phyloP scores from a whole-genome alignment of 768 basidiomycete species.

The Calocera viscosa region DNA sequence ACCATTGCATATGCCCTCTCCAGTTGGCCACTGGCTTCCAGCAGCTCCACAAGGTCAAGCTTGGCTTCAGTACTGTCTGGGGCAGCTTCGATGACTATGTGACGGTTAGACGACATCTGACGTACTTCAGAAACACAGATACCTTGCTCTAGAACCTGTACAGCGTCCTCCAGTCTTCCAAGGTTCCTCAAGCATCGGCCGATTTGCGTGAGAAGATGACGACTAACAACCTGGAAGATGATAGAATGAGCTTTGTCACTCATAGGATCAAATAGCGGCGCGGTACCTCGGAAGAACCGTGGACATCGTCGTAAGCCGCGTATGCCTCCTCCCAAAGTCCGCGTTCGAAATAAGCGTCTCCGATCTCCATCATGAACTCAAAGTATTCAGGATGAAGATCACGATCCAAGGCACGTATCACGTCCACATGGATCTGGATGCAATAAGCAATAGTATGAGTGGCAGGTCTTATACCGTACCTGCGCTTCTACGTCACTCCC shows the following conservation, averaged over 20 bases:
- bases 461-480: conserved; percentile 33
- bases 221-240: conserved; percentile 49
- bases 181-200: conserved; percentile 70
- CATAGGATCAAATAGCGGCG: conserved; percentile 9
- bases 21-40: conserved; percentile 71
- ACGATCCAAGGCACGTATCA: conserved; percentile 44
- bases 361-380: conserved; percentile 68
- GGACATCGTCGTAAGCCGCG: conserved; percentile 43
- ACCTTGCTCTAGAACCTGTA: conserved; percentile 77
- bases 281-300: conserved; percentile 37
- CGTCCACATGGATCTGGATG: conserved; percentile 57
- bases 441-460: neutral
- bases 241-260: neutral
- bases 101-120: neutral
- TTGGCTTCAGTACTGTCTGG: conserved; percentile 69
- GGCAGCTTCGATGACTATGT: conserved; percentile 57
- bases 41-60: conserved; percentile 80
- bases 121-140: neutral
- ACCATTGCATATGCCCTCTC: conserved; percentile 73
- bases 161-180: conserved; percentile 62
- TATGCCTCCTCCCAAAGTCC: conserved; percentile 71
- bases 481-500: conserved; percentile 71
- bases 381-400: conserved; percentile 61
- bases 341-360: conserved; percentile 67
- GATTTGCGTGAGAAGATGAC: conserved; percentile 61